Evolutionary conservation across 2,329 filamentous ascomycete genomes (phyloP).

Genomic region (Rachicladosporium sp.): DNA sequence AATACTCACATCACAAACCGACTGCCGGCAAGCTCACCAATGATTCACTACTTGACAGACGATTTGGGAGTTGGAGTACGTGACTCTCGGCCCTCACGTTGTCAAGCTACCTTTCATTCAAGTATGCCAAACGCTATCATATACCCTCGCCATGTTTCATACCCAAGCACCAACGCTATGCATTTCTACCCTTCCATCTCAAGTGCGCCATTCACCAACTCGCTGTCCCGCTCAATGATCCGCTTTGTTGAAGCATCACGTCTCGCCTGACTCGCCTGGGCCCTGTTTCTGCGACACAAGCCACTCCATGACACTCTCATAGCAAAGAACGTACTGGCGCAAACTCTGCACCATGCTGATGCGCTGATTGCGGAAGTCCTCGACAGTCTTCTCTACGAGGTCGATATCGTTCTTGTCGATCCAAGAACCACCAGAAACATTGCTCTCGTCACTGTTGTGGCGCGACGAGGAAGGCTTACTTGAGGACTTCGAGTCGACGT

Average conservation of each 20-base stretch:
- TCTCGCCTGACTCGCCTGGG: background rate
- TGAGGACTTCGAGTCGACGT: constrained; percentile 19
- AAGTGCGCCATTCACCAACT: too few relatives aligned
- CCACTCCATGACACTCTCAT: constrained; percentile 91
- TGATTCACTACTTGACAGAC: too few relatives aligned
- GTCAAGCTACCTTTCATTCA: too few relatives aligned
- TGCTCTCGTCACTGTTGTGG: constrained; percentile 17
- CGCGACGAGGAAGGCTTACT: constrained; percentile 5
- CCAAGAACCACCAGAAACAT: constrained; percentile 39
- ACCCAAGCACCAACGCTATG: too few relatives aligned
- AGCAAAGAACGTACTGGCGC: constrained; percentile 88
- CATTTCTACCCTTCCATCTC: too few relatives aligned
- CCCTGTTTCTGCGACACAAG: constrained; percentile 36
- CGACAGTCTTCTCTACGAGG: constrained; percentile 73
- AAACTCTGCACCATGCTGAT: constrained; percentile 95
- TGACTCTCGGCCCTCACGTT: too few relatives aligned
- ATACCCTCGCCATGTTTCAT: too few relatives aligned
- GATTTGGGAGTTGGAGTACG: too few relatives aligned
- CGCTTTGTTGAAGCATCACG: background rate
- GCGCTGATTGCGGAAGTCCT: constrained; percentile 78
- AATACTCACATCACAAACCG: too few relatives aligned
- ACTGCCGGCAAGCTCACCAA: too few relatives aligned
- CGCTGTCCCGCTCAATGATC: too few relatives aligned
- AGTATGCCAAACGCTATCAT: too few relatives aligned
- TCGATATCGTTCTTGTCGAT: constrained; percentile 58